Evolutionary conservation across 108 stramenopile genomes (phyloP), one percentile per base, ranked within the genome.

Genomic region (Fragilariopsis cylindrus): DNA sequence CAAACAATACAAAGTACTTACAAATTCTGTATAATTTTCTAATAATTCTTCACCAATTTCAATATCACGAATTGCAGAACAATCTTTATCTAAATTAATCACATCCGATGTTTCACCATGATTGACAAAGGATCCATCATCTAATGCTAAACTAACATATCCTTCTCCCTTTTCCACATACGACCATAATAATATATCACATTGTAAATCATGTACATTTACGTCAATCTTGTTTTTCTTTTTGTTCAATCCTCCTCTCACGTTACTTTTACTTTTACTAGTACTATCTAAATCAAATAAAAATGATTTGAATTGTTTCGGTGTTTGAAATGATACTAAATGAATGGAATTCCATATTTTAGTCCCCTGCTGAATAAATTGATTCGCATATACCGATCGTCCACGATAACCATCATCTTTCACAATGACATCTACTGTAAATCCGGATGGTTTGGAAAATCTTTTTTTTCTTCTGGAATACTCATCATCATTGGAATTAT

Each of bases 41-140:
- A 63, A 44, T 8, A 63, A n/a, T 45, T 63, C 62, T 40, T 63
- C 62, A 3, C 62, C 62, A 42, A 63, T 45, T 11, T 45, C 11
- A n/a, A 63, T 63, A 13, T 63, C 62, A 12, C 62, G 62, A n/a
- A 63, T 21, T 9, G 62, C 62, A 44, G 16, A 41, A 4, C 62
- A 63, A n/a, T 63, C 42, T 3, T 13, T 2, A 44, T 63, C 62
- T n/a, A 63, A 15, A 40, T 63, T 63, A 44, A 63, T 63, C 13
- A 12, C 62, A 11, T 63, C 43, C 16, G 43, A 42, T 3, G 62
- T 63, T 40, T 63, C 62, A 12, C 62, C 62, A 44, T 63, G 62
- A n/a, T 63, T 63, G 42, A 63, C 62, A 45, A 44, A 63, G 8
- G 62, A 63, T n/a, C 13, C 62, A 8, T 42, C 43, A 63, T 63